Base-by-base conservation (phyloP, 768 basidiomycete genomes). In the Mycena olivaceomarginata region DNA sequence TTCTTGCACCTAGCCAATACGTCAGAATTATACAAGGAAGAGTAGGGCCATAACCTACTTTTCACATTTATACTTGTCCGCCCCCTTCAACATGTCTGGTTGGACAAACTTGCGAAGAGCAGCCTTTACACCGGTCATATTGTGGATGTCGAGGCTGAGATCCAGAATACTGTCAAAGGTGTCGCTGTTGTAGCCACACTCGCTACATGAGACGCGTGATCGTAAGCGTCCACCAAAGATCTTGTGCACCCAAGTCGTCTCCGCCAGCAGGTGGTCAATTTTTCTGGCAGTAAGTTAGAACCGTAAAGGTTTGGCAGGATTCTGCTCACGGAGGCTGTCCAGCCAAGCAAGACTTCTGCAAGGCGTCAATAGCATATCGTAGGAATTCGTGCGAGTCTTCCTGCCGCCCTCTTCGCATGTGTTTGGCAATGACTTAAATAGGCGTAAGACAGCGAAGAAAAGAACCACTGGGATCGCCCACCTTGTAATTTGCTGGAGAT, bases 371-470 rank as follows among this genome's bases (percentile, higher is more conserved):
- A 22, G 94, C 93, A 85, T 98, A 98, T 43, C 98, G 94, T 65
- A 99, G 92, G 82, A 99, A 99, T 85, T 99, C 98, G 83, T 99
- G 98, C 11, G 98, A 94, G 84, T 99, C 98, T 83, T 99, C 98
- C 84, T 99, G 98, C 80, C 97, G 88, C n/a, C 96, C 97, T 85
- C 87, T 91, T 56, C 94, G 92, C 92, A 99, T 93, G 81, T 96
- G 94, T 84, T 97, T 97, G 18, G 97, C 97, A 75, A 99, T 97
- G 10, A 89, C 97, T 99, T 72, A 59, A 80, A 57, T 22, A 39
- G 79, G 51, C 81, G 74, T 70, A 7, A 56, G 51, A 67, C 41
- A 48, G 40, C n/a, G 46, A 39, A 56, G 31, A 31, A 31, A 68
- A 45, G 59, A 7, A 12, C 41, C 25, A 11, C 22, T 63, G 60